These are phyloP conservation scores for Lavandula angustifolia DNA, from an alignment of 257 asterid genomes.

Conservation along the genomic window DNA sequence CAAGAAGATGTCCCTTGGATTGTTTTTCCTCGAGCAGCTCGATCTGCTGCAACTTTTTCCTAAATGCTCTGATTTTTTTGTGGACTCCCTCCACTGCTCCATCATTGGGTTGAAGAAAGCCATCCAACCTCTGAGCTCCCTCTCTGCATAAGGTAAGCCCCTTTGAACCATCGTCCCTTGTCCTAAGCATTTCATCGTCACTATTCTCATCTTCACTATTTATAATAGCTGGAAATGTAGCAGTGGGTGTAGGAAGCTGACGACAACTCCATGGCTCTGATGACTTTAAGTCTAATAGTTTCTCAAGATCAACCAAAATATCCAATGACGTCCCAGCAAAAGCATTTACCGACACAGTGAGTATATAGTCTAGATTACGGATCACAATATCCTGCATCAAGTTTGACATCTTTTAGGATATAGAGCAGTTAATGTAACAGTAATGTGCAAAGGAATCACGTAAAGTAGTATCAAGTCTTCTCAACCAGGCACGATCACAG, in stretches of 20 bases:
- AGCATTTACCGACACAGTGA: constrained; percentile 69
- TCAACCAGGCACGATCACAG: constrained; percentile 3
- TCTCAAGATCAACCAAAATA: constrained; percentile 73
- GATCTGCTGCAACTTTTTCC: constrained; percentile 96
- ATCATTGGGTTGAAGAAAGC: constrained; percentile 63
- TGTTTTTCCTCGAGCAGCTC: constrained; percentile 89
- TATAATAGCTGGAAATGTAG: constrained; percentile 78
- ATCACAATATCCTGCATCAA: constrained; percentile 85
- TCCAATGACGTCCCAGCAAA: constrained; percentile 67
- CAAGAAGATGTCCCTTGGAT: constrained; percentile 66
- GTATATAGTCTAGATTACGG: constrained; percentile 88
- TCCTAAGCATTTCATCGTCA: constrained; percentile 51
- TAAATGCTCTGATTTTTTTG: constrained; percentile 74
- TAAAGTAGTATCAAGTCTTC: neutral
- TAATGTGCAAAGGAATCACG: neutral
- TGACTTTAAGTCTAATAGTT: constrained; percentile 65
- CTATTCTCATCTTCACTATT: constrained; percentile 81
- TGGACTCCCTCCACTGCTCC: constrained; percentile 48
- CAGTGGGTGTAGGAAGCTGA: constrained; percentile 89
- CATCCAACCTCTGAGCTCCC: constrained; percentile 50
- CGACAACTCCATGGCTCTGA: constrained; percentile 90
- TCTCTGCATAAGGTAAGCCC: constrained; percentile 41
- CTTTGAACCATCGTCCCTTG: constrained; percentile 48
- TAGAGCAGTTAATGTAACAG: constrained; percentile 11
- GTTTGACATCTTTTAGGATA: constrained; percentile 18